Conservation (phyloP, 306 rosid species). For the Corylus heterophylla region DNA sequence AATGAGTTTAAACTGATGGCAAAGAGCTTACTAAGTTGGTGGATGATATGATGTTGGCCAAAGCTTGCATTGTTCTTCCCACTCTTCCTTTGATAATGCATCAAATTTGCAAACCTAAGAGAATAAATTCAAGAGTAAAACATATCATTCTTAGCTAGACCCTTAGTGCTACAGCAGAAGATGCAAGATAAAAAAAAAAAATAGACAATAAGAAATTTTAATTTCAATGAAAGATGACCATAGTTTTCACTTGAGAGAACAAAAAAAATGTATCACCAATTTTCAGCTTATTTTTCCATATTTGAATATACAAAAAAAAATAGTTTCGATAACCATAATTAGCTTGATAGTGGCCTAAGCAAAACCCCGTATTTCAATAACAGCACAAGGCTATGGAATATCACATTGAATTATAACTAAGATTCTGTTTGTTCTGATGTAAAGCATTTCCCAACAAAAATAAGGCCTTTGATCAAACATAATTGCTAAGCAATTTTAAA, state of each 20-base stretch:
- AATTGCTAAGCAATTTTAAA: no score
- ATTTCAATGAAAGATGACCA: not conserved
- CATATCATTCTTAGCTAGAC: not conserved
- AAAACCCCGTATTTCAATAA: not conserved
- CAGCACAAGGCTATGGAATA: no score
- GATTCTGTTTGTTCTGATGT: no score
- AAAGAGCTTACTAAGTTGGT: constrained; percentile 67
- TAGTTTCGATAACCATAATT: not conserved
- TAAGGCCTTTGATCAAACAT: no score
- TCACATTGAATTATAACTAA: no score
- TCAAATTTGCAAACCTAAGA: constrained; percentile 77
- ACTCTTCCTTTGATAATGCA: constrained; percentile 85
- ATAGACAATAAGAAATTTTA: not conserved
- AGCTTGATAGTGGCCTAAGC: not conserved
- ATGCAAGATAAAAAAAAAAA: not conserved
- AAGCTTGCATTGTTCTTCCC: constrained; percentile 95
- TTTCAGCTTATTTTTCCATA: not conserved
- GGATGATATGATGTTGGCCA: constrained; percentile 99
- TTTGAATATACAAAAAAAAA: not conserved
- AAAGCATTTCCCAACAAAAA: no score
- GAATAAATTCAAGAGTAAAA: constrained; percentile 20
- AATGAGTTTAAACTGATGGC: constrained; percentile 10
- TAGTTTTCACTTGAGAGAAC: not conserved
- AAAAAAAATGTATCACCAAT: not conserved
- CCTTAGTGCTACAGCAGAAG: not conserved